Conservation (phyloP, 352 stramenopile genomes). For the Globisporangium lucens region DNA sequence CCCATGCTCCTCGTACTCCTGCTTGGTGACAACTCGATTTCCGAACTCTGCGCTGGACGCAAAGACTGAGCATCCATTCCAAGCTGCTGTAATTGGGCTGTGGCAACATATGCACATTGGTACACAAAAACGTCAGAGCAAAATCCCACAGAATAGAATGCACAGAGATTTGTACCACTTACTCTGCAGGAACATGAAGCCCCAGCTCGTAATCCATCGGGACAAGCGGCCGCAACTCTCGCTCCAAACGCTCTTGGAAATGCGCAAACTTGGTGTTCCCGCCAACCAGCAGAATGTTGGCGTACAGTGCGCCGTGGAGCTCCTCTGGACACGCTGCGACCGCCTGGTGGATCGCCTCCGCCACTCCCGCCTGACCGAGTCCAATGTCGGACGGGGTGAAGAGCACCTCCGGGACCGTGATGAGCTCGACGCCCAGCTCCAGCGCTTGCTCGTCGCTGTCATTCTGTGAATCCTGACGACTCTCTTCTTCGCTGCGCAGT, state of each 20-base stretch:
- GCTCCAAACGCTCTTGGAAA: conserved; percentile 69
- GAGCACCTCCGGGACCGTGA: conserved; percentile 89
- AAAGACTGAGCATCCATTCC: conserved; percentile 54
- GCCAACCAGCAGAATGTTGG: conserved; percentile 85
- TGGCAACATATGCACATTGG: neutral
- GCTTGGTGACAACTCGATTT: conserved; percentile 49
- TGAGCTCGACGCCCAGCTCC: conserved; percentile 83
- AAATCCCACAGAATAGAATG: neutral
- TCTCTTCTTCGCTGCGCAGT: conserved; percentile 19
- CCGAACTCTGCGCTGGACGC: conserved; percentile 24
- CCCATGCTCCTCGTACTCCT: conserved; percentile 76
- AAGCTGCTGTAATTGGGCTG: conserved; percentile 57
- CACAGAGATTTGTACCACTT: conserved; percentile 21
- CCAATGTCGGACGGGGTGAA: conserved; percentile 92
- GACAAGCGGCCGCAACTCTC: conserved; percentile 58
- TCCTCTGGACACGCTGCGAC: conserved; percentile 74
- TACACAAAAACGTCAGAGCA: neutral
- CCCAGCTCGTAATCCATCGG: conserved; percentile 44
- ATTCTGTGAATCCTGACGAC: neutral
- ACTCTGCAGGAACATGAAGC: conserved; percentile 48
- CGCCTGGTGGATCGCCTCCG: conserved; percentile 82
- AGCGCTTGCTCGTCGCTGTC: conserved; percentile 60
- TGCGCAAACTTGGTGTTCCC: conserved; percentile 87
- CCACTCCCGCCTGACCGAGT: conserved; percentile 82
- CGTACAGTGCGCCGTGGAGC: conserved; percentile 72